phyloP scores from a whole-genome alignment of 106 monocot species.

The Phalaenopsis equestris region DNA sequence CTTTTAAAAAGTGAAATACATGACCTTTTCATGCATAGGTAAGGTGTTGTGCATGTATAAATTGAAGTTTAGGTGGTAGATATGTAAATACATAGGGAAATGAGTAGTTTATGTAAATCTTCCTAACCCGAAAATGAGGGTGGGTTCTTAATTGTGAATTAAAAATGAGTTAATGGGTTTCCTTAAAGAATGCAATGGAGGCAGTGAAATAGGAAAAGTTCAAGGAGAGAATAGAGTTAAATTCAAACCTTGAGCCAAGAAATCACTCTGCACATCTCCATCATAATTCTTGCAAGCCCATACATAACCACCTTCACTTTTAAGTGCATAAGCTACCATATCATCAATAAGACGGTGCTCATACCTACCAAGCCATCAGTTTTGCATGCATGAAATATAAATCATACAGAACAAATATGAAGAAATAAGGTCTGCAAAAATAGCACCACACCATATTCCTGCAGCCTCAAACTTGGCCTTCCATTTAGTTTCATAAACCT shows the following conservation, averaged over 20 bases:
- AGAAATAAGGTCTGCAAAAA: background rate
- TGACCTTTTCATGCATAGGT: no score
- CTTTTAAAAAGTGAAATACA: no score
- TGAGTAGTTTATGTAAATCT: no score
- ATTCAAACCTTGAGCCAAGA: conserved; percentile 80
- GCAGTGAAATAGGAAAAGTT: background rate
- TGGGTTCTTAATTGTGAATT: background rate
- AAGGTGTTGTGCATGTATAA: no score
- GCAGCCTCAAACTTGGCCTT: conserved; percentile 73
- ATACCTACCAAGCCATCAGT: conserved; percentile 54
- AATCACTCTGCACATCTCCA: conserved; percentile 99
- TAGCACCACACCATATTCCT: conserved; percentile 70
- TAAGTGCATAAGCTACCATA: conserved; percentile 96
- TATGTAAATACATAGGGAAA: no score
- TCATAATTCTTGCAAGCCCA: conserved; percentile 99
- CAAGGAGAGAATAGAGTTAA: background rate
- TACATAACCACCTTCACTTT: conserved; percentile 91
- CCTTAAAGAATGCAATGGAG: background rate
- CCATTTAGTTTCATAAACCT: conserved; percentile 84
- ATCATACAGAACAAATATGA: background rate
- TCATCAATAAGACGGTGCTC: conserved; percentile 97
- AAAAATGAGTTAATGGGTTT: background rate
- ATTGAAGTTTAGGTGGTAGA: no score
- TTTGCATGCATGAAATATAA: conserved; percentile 11
- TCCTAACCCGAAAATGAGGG: background rate